Base-by-base conservation (phyloP, 2,329 filamentous ascomycete genomes). In the Aspergillus sp. region DNA sequence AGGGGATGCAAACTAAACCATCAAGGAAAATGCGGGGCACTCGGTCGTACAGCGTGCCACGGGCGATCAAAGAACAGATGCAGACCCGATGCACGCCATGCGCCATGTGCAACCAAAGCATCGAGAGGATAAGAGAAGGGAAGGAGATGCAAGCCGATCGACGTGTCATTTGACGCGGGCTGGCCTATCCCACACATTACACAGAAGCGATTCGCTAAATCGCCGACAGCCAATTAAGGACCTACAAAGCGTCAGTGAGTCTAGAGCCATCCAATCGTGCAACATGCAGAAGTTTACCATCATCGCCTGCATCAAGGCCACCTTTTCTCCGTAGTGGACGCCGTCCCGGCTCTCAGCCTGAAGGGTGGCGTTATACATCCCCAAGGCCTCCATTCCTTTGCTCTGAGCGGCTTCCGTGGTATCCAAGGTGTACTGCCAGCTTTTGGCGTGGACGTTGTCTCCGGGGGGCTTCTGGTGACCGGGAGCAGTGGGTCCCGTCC, bases 351-450 rank as follows among this genome's bases (percentile, higher is more conserved):
- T 77, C 11, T 65, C 67, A 12, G 75, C 77, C 59, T 79, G 76
- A 42, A 78, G 59, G 0, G 77, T 80, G 54, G 77, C 65, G 66
- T 80, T 81, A 63, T 75, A 80, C 72, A 81, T 72, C 10, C 72
- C 72, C 54, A 81, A 62, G 18, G 75, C 66, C 53, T 81, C 79
- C 57, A 80, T 68, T 20, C 73, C 72, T 58, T 70, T 72, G 6
- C 67, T 63, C 20, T 62, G 69, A 1, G 77, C 77, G 24, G 73
- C 69, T 47, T 64, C 58, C 36, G 55, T 63, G 39, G 78, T 71
- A 52, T 75, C 69, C 7, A 73, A 59, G 6, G 73, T 73, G 59
- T 76, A 80, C 49, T 76, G 70, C 77, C 76, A 79, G 49, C 72
- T 71, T 64, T 70, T 71, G 3, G 71, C 71, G 59, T 75, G 68